Conservation (phyloP, 208 protist genomes). For the Trypanosoma theileri region DNA sequence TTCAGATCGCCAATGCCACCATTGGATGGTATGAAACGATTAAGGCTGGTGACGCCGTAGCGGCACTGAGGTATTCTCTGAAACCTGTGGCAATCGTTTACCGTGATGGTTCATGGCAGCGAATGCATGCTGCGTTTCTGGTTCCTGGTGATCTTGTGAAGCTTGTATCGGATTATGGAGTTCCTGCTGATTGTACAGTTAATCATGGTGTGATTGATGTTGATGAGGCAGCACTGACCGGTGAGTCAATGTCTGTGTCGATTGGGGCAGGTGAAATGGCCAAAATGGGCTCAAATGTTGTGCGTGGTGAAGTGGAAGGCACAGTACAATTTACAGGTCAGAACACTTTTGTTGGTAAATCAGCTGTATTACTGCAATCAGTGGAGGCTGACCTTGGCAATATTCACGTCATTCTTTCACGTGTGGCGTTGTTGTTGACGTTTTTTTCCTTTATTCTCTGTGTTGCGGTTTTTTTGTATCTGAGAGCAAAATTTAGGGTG, state of each 20-base stretch:
- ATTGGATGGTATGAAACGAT: slow-evolving; percentile 93
- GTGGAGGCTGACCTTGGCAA: slow-evolving; percentile 79
- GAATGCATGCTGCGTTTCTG: slow-evolving; percentile 71
- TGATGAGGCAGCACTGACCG: slow-evolving; percentile 94
- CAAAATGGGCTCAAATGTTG: slow-evolving; percentile 91
- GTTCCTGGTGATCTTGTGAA: slow-evolving; percentile 95
- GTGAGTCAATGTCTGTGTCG: slow-evolving; percentile 94
- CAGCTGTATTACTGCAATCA: slow-evolving; percentile 85
- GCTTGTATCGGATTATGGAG: slow-evolving; percentile 86
- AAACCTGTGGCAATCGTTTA: slow-evolving; percentile 74
- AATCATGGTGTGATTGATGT: slow-evolving; percentile 87
- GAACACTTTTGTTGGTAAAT: slow-evolving; percentile 94
- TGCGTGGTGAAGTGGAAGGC: slow-evolving; percentile 75
- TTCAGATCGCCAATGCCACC: slow-evolving; percentile 80
- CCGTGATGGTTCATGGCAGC: slow-evolving; percentile 85
- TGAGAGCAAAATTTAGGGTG: slow-evolving; percentile 64
- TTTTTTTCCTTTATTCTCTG: slow-evolving; percentile 67
- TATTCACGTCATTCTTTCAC: slow-evolving; percentile 51
- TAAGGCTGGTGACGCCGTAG: slow-evolving; percentile 92
- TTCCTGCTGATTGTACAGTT: slow-evolving; percentile 92
- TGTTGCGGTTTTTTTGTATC: slow-evolving; percentile 74
- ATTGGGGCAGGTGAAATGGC: slow-evolving; percentile 82
- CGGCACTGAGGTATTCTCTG: slow-evolving; percentile 88
- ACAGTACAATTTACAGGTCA: slow-evolving; percentile 85
- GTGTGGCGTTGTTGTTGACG: slow-evolving; percentile 67